Evolutionary conservation across 202 grass and related monocot species (phyloP).

Genomic region (Panicum hallii): DNA sequence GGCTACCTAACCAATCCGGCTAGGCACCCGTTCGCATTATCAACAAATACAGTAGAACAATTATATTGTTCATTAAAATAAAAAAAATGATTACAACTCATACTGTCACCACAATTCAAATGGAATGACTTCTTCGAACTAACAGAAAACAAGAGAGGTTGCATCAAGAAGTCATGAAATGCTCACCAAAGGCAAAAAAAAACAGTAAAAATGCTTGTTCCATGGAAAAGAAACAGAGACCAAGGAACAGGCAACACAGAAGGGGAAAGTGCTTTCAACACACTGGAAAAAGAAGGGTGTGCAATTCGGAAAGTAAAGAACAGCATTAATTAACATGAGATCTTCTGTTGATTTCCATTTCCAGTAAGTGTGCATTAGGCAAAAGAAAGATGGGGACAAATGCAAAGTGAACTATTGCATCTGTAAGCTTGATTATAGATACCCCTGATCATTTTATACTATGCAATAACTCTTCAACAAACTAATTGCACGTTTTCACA

Average conservation of each 20-base stretch:
- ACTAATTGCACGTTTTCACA: conserved; percentile 20
- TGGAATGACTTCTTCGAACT: conserved; percentile 35
- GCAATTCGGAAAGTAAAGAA: conserved; percentile 7
- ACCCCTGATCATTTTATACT: conserved; percentile 27
- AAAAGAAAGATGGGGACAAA: background rate
- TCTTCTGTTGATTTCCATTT: background rate
- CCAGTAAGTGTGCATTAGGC: conserved; percentile 17
- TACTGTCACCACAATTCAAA: conserved; percentile 17
- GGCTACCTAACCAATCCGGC: too few species aligned
- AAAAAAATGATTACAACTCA: conserved; percentile 23
- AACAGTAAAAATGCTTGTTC: background rate
- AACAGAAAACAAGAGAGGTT: conserved; percentile 41
- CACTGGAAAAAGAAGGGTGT: conserved; percentile 23
- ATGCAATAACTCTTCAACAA: conserved; percentile 40
- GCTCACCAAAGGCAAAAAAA: conserved; percentile 18
- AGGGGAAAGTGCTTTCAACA: conserved; percentile 21
- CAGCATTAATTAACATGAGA: conserved; percentile 14
- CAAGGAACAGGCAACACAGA: background rate
- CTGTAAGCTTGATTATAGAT: conserved; percentile 8
- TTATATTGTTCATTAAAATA: conserved; percentile 31
- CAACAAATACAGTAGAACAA: conserved; percentile 30
- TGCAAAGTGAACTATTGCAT: conserved; percentile 10
- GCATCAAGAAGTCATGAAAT: conserved; percentile 35
- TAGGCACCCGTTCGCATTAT: background rate
- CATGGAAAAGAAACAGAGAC: conserved; percentile 39